Evolutionary conservation across 1,284 basidiomycete genomes (phyloP).

Genomic region (Boletus semigastroideus): DNA sequence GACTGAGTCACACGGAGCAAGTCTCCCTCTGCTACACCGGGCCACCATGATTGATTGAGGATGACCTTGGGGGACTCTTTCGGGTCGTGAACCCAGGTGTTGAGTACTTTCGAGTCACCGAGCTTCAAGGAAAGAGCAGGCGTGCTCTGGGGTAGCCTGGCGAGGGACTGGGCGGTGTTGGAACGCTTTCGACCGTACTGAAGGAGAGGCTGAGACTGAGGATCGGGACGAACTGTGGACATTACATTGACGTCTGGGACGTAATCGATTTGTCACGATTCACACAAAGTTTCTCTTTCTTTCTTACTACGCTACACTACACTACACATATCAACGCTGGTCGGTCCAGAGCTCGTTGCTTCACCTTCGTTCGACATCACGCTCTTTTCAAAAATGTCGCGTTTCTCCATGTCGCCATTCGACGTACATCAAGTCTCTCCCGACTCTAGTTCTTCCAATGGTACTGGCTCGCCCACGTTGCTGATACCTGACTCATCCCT

Average conservation of each 20-base stretch:
- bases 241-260: constrained; percentile 38
- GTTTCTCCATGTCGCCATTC: constrained; percentile 15
- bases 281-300: neutral
- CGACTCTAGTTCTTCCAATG: constrained; percentile 19
- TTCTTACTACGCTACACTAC: neutral
- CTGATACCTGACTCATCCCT: constrained; percentile 10
- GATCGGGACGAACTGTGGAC: constrained; percentile 60
- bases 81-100: constrained; percentile 73
- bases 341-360: constrained; percentile 7
- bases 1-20: constrained; percentile 55
- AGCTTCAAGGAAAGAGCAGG: constrained; percentile 44
- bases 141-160: constrained; percentile 39
- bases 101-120: constrained; percentile 62
- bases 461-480: constrained; percentile 14
- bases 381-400: constrained; percentile 16
- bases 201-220: constrained; percentile 43
- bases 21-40: constrained; percentile 73
- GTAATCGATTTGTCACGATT: constrained; percentile 2
- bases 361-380: constrained; percentile 28
- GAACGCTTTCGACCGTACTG: constrained; percentile 63
- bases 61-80: constrained; percentile 58
- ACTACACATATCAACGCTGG: too few relatives aligned
- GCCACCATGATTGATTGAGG: constrained; percentile 72
- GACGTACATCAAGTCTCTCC: constrained; percentile 22
- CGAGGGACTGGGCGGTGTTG: constrained; percentile 67